Evolutionary conservation across 805 yeast species (phyloP), one percentile per base, ranked within the genome.

Genomic region (Limtongia smithiae): DNA sequence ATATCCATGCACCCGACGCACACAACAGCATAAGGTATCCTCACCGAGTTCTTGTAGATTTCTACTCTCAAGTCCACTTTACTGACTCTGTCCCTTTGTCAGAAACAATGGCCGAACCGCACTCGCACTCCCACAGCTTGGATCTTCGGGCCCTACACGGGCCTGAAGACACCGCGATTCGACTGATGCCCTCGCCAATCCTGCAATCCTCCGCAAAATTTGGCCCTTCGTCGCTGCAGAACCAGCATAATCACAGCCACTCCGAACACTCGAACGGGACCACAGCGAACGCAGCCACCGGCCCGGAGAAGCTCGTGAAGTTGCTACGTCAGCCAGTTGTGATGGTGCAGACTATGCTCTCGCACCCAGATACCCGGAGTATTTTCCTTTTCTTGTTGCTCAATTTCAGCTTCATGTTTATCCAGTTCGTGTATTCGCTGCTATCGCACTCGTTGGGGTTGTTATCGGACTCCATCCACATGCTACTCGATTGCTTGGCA

Each of bases 401-500:
- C 52, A 93, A 93, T 67, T 80, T 95, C 11, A 78, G 93, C 2
- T 93, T 93, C 69, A 93, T 93, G 99, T 80, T 93, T 61, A 82
- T 93, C 35, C 99, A 93, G 69, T 74, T 93, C 57, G 69, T 93
- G 8, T 93, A 93, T 65, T 90, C 97, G 0, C 84, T 93, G 68
- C 76, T 95, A 54, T 89, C 97, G 1, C 90, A 86, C 62, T 91
- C 97, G 0, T 71, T 93, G 39, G 97, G 98, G 9, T 72, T 93
- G 21, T 67, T 93, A 44, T 88, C 96, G 17, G 99, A 93, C 63
- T 88, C 96, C 1, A 74, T 93, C 44, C 99, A 93, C 67, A 93
- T 93, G 99, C 85, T 95, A 2, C 73, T 93, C 48, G 99, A 93
- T 67, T 93, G 98, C 65, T 77, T 88, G 0, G 94, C 97, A 0